Base-by-base conservation (phyloP, 768 basidiomycete genomes). In the Suillus hirtellus region DNA sequence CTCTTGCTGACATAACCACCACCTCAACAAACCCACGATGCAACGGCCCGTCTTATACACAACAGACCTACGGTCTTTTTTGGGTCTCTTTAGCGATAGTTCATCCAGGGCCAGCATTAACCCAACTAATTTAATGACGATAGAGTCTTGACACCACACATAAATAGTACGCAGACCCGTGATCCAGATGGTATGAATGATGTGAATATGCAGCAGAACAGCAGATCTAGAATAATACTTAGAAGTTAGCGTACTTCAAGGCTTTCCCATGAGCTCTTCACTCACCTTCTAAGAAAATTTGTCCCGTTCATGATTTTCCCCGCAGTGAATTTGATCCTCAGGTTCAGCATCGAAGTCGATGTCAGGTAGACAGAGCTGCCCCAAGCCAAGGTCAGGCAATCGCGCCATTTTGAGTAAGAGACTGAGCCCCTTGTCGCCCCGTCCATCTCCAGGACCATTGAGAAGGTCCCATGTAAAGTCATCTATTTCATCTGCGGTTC, bases 351-450 rank as follows among this genome's bases (percentile, higher is more conserved):
- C 75, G 19, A 75, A 69, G 56, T 76, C 68, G 15, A 75, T 52
- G 9, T 71, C 75, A 37, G 74, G 74, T 15, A 76, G 53, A 66
- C 74, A 75, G 4, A 92, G 70, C 73, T 92, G 89, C 24, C 81
- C 88, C 14, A 93, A 79, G 0, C 89, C 91, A 63, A 92, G 76
- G 74, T 93, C 90, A 63, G 86, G 81, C 44, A 92, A 76, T 53
- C 91, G 80, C 24, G 89, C 88, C 90, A 93, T 92, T 70, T 84
- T 86, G 52, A 92, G 81, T 10, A 92, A 73, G 82, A 91, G 81
- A 24, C 86, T 79, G 35, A 93, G 76, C 15, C 78, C 78, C 6
- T 76, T 71, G 55, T 80, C 78, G 4, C 77, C 73, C 27, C 66
- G 63, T 10, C 69, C 75, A 31, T 75, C 76, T 0, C 76, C 76